Conservation (phyloP, 1,284 basidiomycete genomes). For the Cystobasidium sp. region DNA sequence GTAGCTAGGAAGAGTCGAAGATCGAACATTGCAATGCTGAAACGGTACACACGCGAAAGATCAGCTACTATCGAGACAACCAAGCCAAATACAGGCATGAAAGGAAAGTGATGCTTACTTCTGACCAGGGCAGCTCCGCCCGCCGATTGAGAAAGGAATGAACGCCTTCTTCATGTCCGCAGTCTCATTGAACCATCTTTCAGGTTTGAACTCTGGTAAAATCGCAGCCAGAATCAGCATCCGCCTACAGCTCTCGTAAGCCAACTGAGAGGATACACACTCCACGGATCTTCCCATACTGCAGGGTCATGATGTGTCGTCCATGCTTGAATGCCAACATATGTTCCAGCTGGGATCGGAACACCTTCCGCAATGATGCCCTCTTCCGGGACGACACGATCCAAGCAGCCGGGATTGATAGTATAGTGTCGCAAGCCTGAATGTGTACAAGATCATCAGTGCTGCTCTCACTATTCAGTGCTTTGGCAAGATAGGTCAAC, state of each 20-base stretch:
- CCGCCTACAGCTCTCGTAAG: too few relatives aligned
- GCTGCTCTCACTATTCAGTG: not conserved
- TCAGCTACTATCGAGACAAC: not conserved
- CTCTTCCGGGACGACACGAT: not conserved
- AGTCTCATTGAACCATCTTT: constrained; percentile 22
- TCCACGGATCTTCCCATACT: constrained; percentile 4
- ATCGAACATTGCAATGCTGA: constrained; percentile 13
- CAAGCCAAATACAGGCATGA: too few relatives aligned
- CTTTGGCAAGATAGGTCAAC: not conserved
- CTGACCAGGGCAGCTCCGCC: constrained; percentile 32
- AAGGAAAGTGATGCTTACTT: constrained; percentile 5
- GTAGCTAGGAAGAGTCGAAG: constrained; percentile 23
- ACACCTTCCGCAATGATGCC: constrained; percentile 1
- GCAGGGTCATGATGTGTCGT: constrained; percentile 9
- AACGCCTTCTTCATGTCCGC: constrained; percentile 22
- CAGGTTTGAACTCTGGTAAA: constrained; percentile 3
- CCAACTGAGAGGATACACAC: not conserved
- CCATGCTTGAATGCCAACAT: constrained; percentile 21
- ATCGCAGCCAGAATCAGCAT: not conserved
- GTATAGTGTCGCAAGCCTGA: constrained; percentile 8
- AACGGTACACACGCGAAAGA: not conserved
- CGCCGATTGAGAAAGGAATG: constrained; percentile 30
- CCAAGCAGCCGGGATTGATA: constrained; percentile 14
- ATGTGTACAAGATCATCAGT: not conserved
- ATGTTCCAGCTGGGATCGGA: not conserved